Evolutionary conservation across 345 rosid species (phyloP), one percentile per base, ranked within the genome.

Genomic region (Cardamine occulta): DNA sequence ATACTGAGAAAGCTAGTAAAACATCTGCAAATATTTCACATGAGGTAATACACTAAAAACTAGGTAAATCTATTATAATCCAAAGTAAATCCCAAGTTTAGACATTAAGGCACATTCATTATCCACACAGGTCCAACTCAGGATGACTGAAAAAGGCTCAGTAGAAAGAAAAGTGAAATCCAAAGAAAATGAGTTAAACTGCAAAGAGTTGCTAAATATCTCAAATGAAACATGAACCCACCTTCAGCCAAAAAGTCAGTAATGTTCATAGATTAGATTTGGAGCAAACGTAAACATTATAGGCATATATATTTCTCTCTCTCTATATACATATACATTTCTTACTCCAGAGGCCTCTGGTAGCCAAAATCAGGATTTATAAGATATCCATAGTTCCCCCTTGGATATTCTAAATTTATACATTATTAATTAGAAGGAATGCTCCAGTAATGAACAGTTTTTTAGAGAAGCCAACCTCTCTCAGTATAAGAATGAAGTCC

Each of bases 401-500:
- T 6, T 49, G 61, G 45, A 28, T 19, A 35, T 19, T 68, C 17
- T 49, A 54, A 51, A 45, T 5, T 13, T 15, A 54, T 63, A 35
- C 47, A 76, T 11, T n/a, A 37, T 44, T 56, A 40, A 63, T 45
- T 48, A 7, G 9, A 64, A 49, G 62, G 39, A 65, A 65, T 48
- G 48, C 39, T 49, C 56, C 37, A 31, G 52, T 2, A 59, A 59
- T 26, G 73, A 72, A 64, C 12, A 78, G n/a, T 2, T 28, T 15
- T 51, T 24, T 28, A 31, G 13, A 66, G 63, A 66, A 66, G 34
- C 79, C 19, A 54, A 91, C 97, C 97, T 91, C 97, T 80, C 85
- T 85, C 68, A 91, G 72, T 74, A 91, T 91, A 61, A 91, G 80
- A 79, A 91, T 91, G 81, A 91, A 91, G 83, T 91, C 97, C 80